phyloP scores from a whole-genome alignment of 208 protist species.

The Willaertia magna region DNA sequence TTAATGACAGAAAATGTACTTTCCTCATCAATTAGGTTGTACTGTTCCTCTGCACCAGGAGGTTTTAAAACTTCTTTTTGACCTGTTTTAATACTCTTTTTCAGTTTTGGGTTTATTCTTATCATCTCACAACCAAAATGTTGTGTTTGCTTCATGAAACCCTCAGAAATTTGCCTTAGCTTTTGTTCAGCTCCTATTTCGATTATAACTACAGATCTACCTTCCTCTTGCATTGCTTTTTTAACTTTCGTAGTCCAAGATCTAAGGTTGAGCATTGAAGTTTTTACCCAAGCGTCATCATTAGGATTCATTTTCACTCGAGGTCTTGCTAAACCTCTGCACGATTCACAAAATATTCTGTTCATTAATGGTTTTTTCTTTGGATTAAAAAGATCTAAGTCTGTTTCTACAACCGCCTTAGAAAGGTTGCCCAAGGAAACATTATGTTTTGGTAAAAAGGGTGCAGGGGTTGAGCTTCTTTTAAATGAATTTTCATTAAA shows the following conservation, averaged over 20 bases:
- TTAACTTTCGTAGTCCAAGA: neutral
- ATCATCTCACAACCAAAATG: neutral
- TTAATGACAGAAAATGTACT: neutral
- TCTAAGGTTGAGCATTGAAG: no score
- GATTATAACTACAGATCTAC: neutral
- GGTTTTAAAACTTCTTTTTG: neutral
- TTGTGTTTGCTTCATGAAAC: neutral
- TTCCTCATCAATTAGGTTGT: neutral
- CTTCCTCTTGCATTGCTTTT: neutral
- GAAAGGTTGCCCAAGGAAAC: neutral
- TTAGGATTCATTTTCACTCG: neutral
- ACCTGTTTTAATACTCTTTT: neutral
- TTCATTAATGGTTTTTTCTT: neutral
- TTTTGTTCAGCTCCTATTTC: neutral
- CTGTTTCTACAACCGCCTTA: neutral
- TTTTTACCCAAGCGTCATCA: neutral
- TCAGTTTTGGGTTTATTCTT: neutral
- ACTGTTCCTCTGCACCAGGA: neutral
- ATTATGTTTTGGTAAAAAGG: neutral
- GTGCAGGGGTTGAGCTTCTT: neutral
- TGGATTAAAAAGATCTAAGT: neutral
- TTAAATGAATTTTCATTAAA: no score
- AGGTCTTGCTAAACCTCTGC: neutral
- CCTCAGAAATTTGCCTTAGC: neutral
- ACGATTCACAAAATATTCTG: neutral